Conservation (phyloP, 495 filamentous ascomycete genomes). For the Penicillium robsamsonii region DNA sequence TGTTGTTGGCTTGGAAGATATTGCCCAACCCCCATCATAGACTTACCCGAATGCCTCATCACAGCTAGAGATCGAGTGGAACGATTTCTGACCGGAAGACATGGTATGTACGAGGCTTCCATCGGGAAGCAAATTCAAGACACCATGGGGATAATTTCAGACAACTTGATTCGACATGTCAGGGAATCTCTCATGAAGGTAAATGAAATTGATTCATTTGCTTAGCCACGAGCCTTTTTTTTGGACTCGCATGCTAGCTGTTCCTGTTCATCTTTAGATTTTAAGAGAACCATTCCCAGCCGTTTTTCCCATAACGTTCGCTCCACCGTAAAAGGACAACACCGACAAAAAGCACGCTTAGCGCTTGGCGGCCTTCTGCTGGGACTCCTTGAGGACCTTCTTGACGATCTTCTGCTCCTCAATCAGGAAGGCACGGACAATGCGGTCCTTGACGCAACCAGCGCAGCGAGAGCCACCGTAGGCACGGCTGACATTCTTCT, state of each 20-base stretch:
- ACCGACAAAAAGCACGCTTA: constrained; percentile 43
- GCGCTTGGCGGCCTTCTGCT: constrained; percentile 67
- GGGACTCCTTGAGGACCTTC: constrained; percentile 97
- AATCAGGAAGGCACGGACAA: constrained; percentile 96
- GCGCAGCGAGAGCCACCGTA: constrained; percentile 98
- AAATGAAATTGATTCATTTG: constrained; percentile 39
- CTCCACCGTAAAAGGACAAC: constrained; percentile 45
- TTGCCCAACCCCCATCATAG: background rate
- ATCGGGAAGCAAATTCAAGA: background rate
- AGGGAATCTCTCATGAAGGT: constrained; percentile 32
- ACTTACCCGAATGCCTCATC: constrained; percentile 2
- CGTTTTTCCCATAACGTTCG: constrained; percentile 42
- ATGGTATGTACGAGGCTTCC: constrained; percentile 1
- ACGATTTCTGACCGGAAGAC: background rate
- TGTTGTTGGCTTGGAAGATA: background rate
- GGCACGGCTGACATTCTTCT: constrained; percentile 98
- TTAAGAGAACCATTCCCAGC: constrained; percentile 36
- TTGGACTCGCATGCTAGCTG: constrained; percentile 30
- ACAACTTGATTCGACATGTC: constrained; percentile 18
- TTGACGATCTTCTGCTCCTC: constrained; percentile 99
- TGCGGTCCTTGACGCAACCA: constrained; percentile 96
- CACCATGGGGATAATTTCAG: constrained; percentile 1
- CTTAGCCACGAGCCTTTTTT: constrained; percentile 25
- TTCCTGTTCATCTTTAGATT: constrained; percentile 37
- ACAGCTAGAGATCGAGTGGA: background rate